These are phyloP conservation scores for Schizonepeta tenuifolia DNA, from an alignment of 257 asterid genomes.

Conservation along the genomic window DNA sequence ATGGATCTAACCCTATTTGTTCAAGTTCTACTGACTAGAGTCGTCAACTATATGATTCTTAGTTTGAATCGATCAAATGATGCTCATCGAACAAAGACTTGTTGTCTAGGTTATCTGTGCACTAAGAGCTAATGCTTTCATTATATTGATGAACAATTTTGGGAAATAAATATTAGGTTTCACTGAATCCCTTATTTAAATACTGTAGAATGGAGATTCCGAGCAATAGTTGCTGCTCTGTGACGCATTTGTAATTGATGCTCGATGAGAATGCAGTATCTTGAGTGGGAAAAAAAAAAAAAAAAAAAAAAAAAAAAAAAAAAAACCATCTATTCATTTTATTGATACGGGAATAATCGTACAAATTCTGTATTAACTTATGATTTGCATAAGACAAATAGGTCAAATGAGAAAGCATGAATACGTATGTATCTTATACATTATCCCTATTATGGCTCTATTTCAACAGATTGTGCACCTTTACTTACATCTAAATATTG, in stretches of 20 bases:
- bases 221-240: not conserved
- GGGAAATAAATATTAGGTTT: not conserved
- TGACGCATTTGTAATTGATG: not conserved
- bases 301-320: not conserved
- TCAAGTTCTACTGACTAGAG: not conserved
- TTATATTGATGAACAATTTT: not conserved
- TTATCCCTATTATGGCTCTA: not conserved
- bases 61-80: constrained; percentile 15
- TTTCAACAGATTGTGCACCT: not conserved
- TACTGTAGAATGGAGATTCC: not conserved
- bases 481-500: not conserved
- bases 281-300: not conserved
- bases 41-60: not conserved
- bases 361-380: not conserved
- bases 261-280: constrained; percentile 1
- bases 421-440: not conserved
- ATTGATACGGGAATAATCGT: not conserved
- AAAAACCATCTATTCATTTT: not conserved
- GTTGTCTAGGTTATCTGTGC: not conserved
- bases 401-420: not conserved
- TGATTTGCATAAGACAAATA: not conserved
- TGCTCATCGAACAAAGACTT: not conserved
- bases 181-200: not conserved
- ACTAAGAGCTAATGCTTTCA: not conserved
- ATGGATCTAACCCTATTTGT: constrained; percentile 14